Conservation (phyloP, 352 stramenopile genomes). For the Globisporangium irregulare region DNA sequence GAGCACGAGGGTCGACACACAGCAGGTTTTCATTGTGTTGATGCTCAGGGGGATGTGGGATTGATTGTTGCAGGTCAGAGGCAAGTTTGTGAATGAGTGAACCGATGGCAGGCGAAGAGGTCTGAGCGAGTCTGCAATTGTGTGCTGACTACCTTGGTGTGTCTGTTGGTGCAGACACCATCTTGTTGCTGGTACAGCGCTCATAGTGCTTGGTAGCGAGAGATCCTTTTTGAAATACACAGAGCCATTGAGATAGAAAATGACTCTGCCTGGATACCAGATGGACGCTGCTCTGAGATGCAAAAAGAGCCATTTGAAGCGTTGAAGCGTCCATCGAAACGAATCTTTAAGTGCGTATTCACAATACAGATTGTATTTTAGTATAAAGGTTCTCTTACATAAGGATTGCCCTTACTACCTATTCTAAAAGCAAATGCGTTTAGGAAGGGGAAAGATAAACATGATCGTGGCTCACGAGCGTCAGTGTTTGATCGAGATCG, state of each 20-base stretch:
- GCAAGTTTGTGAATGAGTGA: conserved; percentile 4
- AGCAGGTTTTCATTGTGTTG: conserved; percentile 25
- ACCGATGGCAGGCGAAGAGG: background rate
- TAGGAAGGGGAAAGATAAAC: background rate
- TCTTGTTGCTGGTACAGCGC: background rate
- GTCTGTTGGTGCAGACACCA: background rate
- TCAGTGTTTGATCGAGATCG: background rate
- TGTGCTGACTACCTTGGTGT: conserved; percentile 25
- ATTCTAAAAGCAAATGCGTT: too few relatives aligned
- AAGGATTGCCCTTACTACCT: background rate
- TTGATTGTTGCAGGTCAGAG: background rate
- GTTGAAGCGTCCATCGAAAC: conserved; percentile 3
- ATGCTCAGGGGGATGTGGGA: background rate
- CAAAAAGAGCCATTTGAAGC: conserved; percentile 18
- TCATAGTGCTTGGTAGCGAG: background rate
- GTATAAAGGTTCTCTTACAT: background rate
- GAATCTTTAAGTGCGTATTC: background rate
- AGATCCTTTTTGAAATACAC: background rate
- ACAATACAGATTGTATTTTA: too few relatives aligned
- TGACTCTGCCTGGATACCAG: conserved; percentile 22
- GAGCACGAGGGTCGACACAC: conserved; percentile 34
- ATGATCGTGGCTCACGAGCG: background rate
- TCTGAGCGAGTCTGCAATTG: background rate
- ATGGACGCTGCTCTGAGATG: conserved; percentile 22
- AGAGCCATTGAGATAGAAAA: conserved; percentile 23